Evolutionary conservation across 352 stramenopile species (phyloP), one percentile per base, ranked within the genome.

Genomic region (Pythium phragmitis): DNA sequence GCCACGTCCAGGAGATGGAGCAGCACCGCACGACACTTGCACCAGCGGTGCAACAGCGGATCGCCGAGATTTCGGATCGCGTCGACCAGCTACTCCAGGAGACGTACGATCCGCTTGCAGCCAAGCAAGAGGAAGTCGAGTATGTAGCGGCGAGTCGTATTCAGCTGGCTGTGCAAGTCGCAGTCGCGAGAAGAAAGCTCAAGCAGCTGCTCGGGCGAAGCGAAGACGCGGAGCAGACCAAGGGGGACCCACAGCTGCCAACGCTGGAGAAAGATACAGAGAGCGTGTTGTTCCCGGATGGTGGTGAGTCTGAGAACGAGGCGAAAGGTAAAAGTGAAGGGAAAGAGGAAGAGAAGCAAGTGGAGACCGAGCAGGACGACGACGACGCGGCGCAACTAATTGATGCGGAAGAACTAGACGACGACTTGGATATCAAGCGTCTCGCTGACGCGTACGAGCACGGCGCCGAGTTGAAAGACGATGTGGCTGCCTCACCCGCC

Each of bases 381-480:
- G 57, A 51, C 12, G 50, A 54, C 4, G 26, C 54, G 19, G 41
- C n/a, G 0, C 34, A 41, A 8, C n/a, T 63, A 30, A 5, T 30
- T 11, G 59, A 60, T 13, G 36, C 61, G 33, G 51, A 69, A 42
- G 66, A 73, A 12, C 53, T 67, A 6, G 60, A 65, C 1, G 54
- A 65, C 1, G 54, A 59, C 0, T 79, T 55, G 13, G 57, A 88
- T 57, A 88, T 91, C 55, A 67, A 74, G 56, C 68, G 73, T 8
- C 54, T 91, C 9, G 82, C 82, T 9, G 75, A 89, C 55, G 82
- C 78, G 16, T 91, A 91, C 58, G 82, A 91, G 47, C 67, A 76
- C 63, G 46, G 30, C 2, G 33, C 45, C n/a, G 61, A 50, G 9
- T n/a, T 16, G 1, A 51, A 67, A 43, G 57, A 57, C 11, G 2